Evolutionary conservation across 495 filamentous ascomycete genomes (phyloP).

Genomic region (Neurospora sp.): DNA sequence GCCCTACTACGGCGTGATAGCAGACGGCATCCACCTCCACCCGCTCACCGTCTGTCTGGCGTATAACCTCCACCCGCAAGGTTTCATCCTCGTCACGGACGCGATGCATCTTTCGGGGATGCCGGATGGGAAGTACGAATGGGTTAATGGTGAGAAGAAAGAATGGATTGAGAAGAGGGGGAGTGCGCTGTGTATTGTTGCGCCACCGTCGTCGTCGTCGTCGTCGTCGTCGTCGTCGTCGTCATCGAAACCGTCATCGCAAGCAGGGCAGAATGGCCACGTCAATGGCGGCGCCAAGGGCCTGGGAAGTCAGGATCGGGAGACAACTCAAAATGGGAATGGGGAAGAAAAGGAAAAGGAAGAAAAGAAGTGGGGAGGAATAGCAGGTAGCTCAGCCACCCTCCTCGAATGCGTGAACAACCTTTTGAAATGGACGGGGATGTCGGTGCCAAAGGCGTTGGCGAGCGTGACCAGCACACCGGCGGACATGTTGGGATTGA

Average conservation of each 20-base stretch:
- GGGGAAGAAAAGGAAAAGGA: not conserved
- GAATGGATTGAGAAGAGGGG: slow-evolving; percentile 52
- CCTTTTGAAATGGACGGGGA: slow-evolving; percentile 61
- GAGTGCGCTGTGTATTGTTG: slow-evolving; percentile 47
- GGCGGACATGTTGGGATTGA: slow-evolving; percentile 59
- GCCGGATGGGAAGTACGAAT: slow-evolving; percentile 66
- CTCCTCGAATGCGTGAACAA: slow-evolving; percentile 76
- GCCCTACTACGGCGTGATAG: slow-evolving; percentile 48
- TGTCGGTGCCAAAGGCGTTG: slow-evolving; percentile 53
- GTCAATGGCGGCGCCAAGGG: not conserved
- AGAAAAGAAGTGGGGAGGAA: slow-evolving; percentile 2
- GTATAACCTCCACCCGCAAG: slow-evolving; percentile 49
- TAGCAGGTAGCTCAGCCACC: slow-evolving; percentile 46
- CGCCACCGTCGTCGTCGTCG: not conserved
- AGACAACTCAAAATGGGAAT: too few species aligned
- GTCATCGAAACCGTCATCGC: not conserved
- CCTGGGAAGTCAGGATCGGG: too few species aligned
- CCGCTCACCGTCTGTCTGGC: slow-evolving; percentile 54
- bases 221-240: not conserved
- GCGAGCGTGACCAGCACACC: slow-evolving; percentile 63
- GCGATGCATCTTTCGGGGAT: slow-evolving; percentile 59
- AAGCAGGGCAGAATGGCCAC: not conserved
- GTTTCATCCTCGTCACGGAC: slow-evolving; percentile 59
- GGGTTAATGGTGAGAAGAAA: slow-evolving; percentile 66
- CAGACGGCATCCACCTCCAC: slow-evolving; percentile 59